Conservation (phyloP, 208 protist species). For the Leishmania gerbilli region DNA sequence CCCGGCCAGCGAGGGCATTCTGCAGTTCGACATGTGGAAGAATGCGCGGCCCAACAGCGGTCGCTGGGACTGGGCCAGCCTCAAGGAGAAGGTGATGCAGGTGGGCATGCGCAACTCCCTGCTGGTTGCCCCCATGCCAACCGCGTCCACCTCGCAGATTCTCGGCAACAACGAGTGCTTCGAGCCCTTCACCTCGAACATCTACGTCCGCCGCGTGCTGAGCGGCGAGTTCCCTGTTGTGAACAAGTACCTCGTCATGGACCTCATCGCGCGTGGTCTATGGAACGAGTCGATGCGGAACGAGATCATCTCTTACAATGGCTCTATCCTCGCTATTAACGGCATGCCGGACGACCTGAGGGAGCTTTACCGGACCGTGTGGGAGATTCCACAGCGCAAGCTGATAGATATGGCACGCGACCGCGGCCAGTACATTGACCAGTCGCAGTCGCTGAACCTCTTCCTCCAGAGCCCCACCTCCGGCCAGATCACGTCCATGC, state of each 20-base stretch:
- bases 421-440: conserved; percentile 99
- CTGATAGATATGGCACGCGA: conserved; percentile 99
- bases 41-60: conserved; percentile 69
- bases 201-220: conserved; percentile 98
- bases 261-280: conserved; percentile 94
- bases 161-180: conserved; percentile 99
- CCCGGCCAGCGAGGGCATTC: conserved; percentile 94
- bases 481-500: conserved; percentile 98
- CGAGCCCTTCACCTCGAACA: conserved; percentile 99
- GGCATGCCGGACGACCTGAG: conserved; percentile 96
- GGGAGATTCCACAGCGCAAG: conserved; percentile 98
- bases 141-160: conserved; percentile 99
- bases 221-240: conserved; percentile 99
- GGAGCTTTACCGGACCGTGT: conserved; percentile 98
- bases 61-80: conserved; percentile 96
- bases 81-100: conserved; percentile 89
- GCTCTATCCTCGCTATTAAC: conserved; percentile 95
- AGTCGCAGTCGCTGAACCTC: conserved; percentile 99
- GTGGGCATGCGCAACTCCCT: conserved; percentile 98
- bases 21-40: conserved; percentile 99
- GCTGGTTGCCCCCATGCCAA: conserved; percentile 99
- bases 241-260: conserved; percentile 98
- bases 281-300: conserved; percentile 96
- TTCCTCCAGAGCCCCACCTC: conserved; percentile 96
- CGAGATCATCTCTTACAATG: conserved; percentile 96